Percentiles rank a stretch among this genome's conserved stretches.
phyloP scores from a whole-genome alignment of 2,329 filamentous ascomycete species.

The Truncatella angustata region DNA sequence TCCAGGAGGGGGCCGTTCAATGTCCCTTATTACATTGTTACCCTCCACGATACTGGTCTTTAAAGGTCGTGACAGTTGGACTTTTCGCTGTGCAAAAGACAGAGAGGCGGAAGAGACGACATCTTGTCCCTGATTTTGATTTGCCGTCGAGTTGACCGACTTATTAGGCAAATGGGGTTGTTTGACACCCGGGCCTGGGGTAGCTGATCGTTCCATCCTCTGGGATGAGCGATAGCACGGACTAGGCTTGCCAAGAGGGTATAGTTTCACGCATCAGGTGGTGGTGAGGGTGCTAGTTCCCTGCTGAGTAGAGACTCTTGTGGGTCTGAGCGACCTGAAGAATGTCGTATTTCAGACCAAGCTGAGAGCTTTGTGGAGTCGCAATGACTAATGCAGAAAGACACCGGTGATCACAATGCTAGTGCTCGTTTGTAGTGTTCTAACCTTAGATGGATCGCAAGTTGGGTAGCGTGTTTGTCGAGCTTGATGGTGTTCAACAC shows the following conservation, averaged over 20 bases:
- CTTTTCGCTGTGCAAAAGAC: constrained; percentile 33
- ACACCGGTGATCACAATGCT: background rate
- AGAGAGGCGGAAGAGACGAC: constrained; percentile 8
- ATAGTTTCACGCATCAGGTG: background rate
- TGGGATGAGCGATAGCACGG: constrained; percentile 4
- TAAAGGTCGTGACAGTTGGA: constrained; percentile 18
- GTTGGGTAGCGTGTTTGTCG: background rate
- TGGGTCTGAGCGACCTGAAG: constrained; percentile 4
- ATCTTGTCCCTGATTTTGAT: constrained; percentile 18
- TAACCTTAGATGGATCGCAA: background rate
- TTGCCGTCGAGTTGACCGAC: constrained; percentile 15
- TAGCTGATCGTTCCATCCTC: constrained; percentile 2
- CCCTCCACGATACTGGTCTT: constrained; percentile 33
- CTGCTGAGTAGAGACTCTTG: background rate
- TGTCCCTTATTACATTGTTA: constrained; percentile 35
- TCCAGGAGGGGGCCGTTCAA: constrained; percentile 38
- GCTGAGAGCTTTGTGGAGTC: background rate
- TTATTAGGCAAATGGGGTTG: constrained; percentile 13
- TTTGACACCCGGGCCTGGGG: background rate
- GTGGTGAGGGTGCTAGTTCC: background rate
- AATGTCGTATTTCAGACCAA: background rate
- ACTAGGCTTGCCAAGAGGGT: background rate
- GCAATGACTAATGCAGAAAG: background rate
- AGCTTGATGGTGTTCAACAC: background rate
- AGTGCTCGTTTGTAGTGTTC: too few species aligned